Evolutionary conservation across 306 rosid species (phyloP), one percentile per base, ranked within the genome.

Genomic region (Lablab purpureus): DNA sequence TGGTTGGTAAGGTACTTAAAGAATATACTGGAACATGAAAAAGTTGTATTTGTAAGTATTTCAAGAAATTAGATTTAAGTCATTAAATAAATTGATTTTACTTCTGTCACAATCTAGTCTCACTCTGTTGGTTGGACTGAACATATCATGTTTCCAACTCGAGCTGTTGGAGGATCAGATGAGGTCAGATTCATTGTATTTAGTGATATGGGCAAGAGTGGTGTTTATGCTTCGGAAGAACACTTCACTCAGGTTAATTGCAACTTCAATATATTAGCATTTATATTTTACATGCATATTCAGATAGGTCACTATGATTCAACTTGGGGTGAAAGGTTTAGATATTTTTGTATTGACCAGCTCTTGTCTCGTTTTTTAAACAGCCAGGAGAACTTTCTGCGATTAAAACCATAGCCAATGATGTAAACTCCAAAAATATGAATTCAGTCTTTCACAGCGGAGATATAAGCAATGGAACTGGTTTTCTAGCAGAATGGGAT

Each of bases 131-230:
- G 97, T 60, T 94, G 97, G 98, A 94, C 93, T 60, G 80, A 86
- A 36, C 76, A 79, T 81, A 86, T 84, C 52, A 76, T 84, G 56
- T 87, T 91, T 71, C 58, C 79, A 30, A 89, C 97, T 60, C 97
- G 97, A 0, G 93, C 98, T 0, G 92, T 88, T 4, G 97, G 93
- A 68, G 98, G 91, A 60, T 82, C 89, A 19, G 83, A 84, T 22
- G 90, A 92, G 56, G 73, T 92, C 66, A 89, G 27, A 36, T 94
- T 94, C 81, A 52, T 94, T n/a, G 85, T 95, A 76, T 92, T 41
- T 62, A 97, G 97, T 28, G 97, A 94, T 40, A 91, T 94, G 98
- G 98, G 98, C 28, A 94, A 94, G 80, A 88, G 97, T 71, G 97
- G 97, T 55, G 88, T 82, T n/a, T 97, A 94, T 76, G 63, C 84